Evolutionary conservation across 1,284 basidiomycete genomes (phyloP).

Genomic region (Stygiomarasmius scandens): DNA sequence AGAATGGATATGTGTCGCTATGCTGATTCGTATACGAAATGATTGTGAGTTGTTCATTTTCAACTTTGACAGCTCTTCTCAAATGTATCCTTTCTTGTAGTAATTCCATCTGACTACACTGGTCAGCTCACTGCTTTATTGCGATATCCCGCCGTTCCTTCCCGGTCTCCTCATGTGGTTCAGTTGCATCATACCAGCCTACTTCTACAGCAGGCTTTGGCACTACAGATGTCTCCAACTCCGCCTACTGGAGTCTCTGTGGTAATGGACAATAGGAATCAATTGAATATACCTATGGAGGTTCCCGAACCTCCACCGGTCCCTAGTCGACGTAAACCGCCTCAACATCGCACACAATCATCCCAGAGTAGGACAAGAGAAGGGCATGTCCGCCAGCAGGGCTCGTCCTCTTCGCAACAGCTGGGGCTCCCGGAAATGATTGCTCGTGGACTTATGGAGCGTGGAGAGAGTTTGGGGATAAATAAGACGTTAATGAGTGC

Average conservation of each 20-base stretch:
- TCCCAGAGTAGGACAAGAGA: neutral
- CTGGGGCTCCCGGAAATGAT: constrained; percentile 69
- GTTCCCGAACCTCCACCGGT: constrained; percentile 54
- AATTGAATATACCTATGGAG: constrained; percentile 72
- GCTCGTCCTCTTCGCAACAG: constrained; percentile 36
- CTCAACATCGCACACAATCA: constrained; percentile 21
- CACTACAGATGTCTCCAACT: constrained; percentile 74
- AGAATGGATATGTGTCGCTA: constrained; percentile 86
- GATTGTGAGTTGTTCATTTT: constrained; percentile 54
- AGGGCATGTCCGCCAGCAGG: constrained; percentile 23
- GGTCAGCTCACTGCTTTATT: constrained; percentile 80
- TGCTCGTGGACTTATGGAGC: constrained; percentile 71
- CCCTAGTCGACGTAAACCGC: constrained; percentile 38
- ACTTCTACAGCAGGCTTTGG: constrained; percentile 80
- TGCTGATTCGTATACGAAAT: constrained; percentile 91
- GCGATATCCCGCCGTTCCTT: constrained; percentile 72
- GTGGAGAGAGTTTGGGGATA: constrained; percentile 77
- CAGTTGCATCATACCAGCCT: constrained; percentile 62
- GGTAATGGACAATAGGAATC: constrained; percentile 78
- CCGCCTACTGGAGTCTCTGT: constrained; percentile 75
- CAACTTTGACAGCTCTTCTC: constrained; percentile 6
- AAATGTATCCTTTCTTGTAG: constrained; percentile 39
- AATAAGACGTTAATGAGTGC: constrained; percentile 80
- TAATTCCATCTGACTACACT: constrained; percentile 85
- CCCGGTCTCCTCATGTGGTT: constrained; percentile 30